Percentiles rank a stretch among this genome's conserved stretches.
These are phyloP conservation scores for Pestalotiopsis sp. DNA, from an alignment of 2,329 filamentous ascomycete species.

Conservation along the genomic window DNA sequence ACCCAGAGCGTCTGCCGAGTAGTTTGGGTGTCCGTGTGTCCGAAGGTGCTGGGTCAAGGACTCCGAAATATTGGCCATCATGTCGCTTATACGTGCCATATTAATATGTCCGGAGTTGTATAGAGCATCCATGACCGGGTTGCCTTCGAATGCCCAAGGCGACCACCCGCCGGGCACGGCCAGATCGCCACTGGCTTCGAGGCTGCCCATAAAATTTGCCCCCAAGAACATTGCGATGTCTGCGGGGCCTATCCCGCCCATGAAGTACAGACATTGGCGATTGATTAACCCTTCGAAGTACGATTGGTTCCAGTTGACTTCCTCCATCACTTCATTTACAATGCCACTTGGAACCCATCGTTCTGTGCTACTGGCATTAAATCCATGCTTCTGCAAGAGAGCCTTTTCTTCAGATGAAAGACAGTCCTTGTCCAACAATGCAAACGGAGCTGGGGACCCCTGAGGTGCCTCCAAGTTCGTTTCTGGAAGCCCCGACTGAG, in stretches of 20 bases:
- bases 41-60: slow-evolving; percentile 6
- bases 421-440: slow-evolving; percentile 3
- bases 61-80: not conserved
- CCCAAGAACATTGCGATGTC: no score
- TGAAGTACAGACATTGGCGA: not conserved
- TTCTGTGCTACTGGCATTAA: not conserved
- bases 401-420: not conserved
- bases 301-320: no score
- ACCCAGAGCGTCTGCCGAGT: not conserved
- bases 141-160: not conserved
- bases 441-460: not conserved
- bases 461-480: not conserved
- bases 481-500: not conserved
- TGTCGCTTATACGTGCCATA: not conserved
- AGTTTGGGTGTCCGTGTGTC: not conserved
- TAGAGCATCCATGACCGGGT: not conserved
- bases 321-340: not conserved
- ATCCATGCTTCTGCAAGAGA: not conserved
- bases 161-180: no score
- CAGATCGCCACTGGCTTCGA: no score
- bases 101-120: slow-evolving; percentile 5
- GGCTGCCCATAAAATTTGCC: no score
- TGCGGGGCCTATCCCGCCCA: no score
- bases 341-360: not conserved
- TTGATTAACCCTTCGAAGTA: not conserved